Evolutionary conservation across 1,139 yeast genomes (phyloP), one percentile per base, ranked within the genome.

Genomic region (Hansenula anomala): DNA sequence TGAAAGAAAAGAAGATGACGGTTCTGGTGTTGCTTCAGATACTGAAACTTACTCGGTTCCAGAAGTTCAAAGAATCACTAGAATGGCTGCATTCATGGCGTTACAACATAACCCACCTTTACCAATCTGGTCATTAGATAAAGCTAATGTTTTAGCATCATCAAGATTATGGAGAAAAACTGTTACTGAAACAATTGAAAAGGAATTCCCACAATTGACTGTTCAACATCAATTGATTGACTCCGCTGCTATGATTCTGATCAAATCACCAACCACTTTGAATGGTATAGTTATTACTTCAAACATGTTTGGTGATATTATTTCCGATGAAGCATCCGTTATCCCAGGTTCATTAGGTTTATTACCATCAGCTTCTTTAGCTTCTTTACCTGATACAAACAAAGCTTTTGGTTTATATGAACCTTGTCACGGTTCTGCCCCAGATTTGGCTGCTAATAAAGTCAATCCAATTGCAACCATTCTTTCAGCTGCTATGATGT

Each of bases 351-450:
- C 97, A 17, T 72, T 92, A 46, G 98, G 98, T 43, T 76, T 92
- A 51, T 74, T 92, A 51, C 98, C 98, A 36, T 87, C 96, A 45
- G 98, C 98, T 7, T 89, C 97, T 18, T 76, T 92, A 56, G 94
- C 97, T 6, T 87, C 97, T 15, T 74, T 92, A 56, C 98, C 98
- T 42, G 97, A 90, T 63, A 80, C 90, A 34, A 90, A 90, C 71
- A 70, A 75, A 36, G 97, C 97, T 0, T 89, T 92, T 60, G 98
- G 98, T 45, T 73, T 92, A 47, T 92, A 92, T 63, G 98, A 92
- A 67, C 98, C 98, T 50, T 90, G 97, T 60, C 98, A 92, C 63
- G 98, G 98, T 35, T 84, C 96, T 32, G 98, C 98, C 22, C 98
- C 98, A 33, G 98, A 92, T 63, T 76, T 92, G 59, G 82, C 82